These are phyloP conservation scores for Pisolithus marmoratus DNA, from an alignment of 768 basidiomycete species.

Conservation along the genomic window DNA sequence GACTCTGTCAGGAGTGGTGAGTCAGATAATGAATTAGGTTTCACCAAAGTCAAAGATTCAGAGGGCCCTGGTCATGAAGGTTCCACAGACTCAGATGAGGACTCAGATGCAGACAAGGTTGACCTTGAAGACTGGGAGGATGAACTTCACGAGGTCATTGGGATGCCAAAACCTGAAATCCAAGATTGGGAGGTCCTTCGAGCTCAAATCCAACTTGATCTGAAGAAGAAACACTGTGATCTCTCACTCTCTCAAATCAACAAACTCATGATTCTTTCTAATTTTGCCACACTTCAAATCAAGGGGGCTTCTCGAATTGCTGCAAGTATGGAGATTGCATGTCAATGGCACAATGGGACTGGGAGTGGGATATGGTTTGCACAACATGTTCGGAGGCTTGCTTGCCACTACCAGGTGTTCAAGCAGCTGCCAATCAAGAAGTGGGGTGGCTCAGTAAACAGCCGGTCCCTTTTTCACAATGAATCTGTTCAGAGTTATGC, in stretches of 20 bases:
- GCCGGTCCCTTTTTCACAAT: neutral
- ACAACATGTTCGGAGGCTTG: neutral
- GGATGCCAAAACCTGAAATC: no score
- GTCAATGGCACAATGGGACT: neutral
- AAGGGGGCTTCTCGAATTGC: neutral
- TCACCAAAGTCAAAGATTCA: no score
- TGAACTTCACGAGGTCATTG: no score
- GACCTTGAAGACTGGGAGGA: no score
- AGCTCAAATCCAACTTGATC: constrained; percentile 26
- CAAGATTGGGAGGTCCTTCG: no score
- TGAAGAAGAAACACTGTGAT: constrained; percentile 20
- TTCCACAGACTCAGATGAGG: no score
- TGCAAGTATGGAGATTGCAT: neutral
- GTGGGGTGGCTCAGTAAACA: neutral
- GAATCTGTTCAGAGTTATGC: neutral
- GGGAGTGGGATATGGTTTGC: neutral
- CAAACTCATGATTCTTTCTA: neutral
- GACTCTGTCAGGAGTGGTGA: no score
- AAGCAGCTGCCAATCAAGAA: neutral
- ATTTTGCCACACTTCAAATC: neutral
- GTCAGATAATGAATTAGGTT: no score
- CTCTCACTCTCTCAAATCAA: constrained; percentile 19
- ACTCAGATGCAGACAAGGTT: no score
- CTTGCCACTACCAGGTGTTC: neutral
- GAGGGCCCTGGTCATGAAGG: no score